Conservation (phyloP, 345 rosid genomes). For the Boechera stricta region DNA sequence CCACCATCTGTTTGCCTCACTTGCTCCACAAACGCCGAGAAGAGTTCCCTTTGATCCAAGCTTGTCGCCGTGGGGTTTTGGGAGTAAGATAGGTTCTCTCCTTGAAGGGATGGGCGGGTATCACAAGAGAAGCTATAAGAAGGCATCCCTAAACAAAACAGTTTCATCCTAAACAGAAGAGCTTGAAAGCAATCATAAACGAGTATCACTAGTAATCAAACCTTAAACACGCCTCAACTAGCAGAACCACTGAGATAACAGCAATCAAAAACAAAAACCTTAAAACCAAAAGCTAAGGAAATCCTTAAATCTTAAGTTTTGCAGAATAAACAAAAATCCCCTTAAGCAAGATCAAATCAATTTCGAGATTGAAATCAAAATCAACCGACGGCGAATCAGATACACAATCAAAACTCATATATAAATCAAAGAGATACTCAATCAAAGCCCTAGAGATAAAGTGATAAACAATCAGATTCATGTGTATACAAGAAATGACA, state of each 20-base stretch:
- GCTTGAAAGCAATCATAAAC: not conserved
- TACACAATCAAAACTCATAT: constrained; percentile 15
- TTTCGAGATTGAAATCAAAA: constrained; percentile 10
- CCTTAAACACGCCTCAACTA: constrained; percentile 10
- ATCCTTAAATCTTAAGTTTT: not conserved
- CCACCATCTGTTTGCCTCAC: too few relatives aligned
- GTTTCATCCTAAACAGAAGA: not conserved
- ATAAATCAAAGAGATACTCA: constrained; percentile 11
- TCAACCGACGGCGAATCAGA: constrained; percentile 8
- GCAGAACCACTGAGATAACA: not conserved
- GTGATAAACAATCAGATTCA: not conserved
- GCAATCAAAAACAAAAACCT: constrained; percentile 26
- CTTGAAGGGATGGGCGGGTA: too few relatives aligned
- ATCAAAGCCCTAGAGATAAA: not conserved
- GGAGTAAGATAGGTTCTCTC: too few relatives aligned
- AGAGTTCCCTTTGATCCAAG: too few relatives aligned
- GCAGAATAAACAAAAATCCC: not conserved
- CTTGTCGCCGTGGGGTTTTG: too few relatives aligned
- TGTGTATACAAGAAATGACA: not conserved
- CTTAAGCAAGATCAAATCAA: constrained; percentile 17
- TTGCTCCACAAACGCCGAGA: too few relatives aligned
- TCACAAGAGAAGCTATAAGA: too few relatives aligned
- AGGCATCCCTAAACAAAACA: too few relatives aligned
- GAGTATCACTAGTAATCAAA: constrained; percentile 7
- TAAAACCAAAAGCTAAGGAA: constrained; percentile 13